phyloP scores from a whole-genome alignment of 164 flowering plant genomes.

The Cinnamomum micranthum region DNA sequence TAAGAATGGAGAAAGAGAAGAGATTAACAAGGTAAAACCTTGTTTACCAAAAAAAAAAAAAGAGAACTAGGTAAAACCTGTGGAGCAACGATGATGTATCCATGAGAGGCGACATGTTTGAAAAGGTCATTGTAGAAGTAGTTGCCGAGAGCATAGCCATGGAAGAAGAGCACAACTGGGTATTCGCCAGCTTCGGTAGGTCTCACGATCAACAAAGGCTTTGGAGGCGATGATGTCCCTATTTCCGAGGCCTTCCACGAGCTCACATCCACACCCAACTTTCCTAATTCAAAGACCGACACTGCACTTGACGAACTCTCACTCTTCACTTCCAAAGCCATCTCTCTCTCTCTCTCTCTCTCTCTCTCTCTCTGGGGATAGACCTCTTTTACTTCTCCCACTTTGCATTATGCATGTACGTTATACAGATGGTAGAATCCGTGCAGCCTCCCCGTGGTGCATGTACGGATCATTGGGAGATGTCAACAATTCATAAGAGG shows the following conservation, averaged over 20 bases:
- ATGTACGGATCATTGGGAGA: too few species aligned
- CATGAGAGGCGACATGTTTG: conserved; percentile 61
- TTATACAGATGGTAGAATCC: too few species aligned
- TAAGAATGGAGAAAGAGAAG: neutral
- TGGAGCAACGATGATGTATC: conserved; percentile 63
- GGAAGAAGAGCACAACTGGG: conserved; percentile 47
- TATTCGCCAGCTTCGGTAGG: conserved; percentile 40
- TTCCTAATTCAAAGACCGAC: neutral
- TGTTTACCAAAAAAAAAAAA: too few species aligned
- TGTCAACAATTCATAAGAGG: too few species aligned
- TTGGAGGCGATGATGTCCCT: neutral
- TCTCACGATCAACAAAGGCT: conserved; percentile 24
- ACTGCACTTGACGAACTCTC: neutral
- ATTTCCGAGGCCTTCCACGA: neutral
- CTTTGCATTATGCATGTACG: too few species aligned
- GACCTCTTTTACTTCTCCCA: too few species aligned
- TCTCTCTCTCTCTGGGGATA: neutral
- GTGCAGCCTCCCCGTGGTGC: too few species aligned
- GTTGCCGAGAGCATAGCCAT: conserved; percentile 46
- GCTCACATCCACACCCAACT: neutral
- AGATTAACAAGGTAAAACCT: conserved; percentile 25
- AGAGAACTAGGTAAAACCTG: conserved; percentile 29
- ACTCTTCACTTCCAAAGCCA: neutral
- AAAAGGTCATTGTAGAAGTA: conserved; percentile 49
- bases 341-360: conserved; percentile 1